These are phyloP conservation scores for Pseudisothecium myosuroides DNA, from an alignment of 225 moss, liverwort and hornwort species.

Conservation along the genomic window DNA sequence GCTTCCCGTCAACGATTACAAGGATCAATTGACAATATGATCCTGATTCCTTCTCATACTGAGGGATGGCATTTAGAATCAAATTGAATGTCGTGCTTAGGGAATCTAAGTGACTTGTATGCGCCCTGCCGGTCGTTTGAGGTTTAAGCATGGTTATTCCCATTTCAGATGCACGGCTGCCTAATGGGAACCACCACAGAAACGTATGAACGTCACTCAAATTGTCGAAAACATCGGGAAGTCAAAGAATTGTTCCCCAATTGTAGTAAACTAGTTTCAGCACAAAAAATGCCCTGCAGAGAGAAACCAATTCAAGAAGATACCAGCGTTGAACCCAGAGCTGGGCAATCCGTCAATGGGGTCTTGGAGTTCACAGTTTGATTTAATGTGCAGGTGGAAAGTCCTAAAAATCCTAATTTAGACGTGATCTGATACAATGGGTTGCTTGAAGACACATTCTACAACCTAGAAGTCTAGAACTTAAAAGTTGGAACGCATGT, in stretches of 20 bases:
- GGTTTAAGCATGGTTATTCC: constrained; percentile 26
- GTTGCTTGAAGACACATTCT: background rate
- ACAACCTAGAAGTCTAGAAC: background rate
- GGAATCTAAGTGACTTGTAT: constrained; percentile 14
- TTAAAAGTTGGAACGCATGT: background rate
- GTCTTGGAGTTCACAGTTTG: background rate
- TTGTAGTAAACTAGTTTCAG: background rate
- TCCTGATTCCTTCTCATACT: background rate
- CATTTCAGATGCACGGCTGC: constrained; percentile 37
- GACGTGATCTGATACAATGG: background rate
- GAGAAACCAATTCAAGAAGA: background rate
- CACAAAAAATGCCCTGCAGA: background rate
- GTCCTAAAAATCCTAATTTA: background rate
- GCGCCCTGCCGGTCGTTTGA: constrained; percentile 20
- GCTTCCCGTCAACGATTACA: constrained; percentile 20
- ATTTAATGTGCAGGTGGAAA: background rate
- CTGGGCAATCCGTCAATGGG: background rate
- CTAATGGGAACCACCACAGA: background rate
- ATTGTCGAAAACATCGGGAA: background rate
- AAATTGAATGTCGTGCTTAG: constrained; percentile 3
- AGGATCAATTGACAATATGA: constrained; percentile 18
- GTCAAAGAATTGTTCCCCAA: background rate
- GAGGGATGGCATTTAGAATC: constrained; percentile 12
- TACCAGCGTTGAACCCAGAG: background rate
- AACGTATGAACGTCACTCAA: background rate